Base-by-base conservation (phyloP, 768 basidiomycete genomes). In the Mycena epipterygia region DNA sequence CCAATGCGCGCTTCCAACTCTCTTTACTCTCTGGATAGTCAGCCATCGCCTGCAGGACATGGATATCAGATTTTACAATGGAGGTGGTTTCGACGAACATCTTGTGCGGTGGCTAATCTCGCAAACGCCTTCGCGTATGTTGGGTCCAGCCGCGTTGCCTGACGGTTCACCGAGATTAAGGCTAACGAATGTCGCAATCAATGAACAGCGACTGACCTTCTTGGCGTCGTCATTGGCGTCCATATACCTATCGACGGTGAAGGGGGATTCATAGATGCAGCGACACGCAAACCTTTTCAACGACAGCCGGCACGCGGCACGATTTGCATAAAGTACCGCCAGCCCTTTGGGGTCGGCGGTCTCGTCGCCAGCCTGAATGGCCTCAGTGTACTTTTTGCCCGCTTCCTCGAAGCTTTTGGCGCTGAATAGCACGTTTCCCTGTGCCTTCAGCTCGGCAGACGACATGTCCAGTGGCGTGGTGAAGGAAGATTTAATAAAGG, bases 131-230 rank as follows among this genome's bases (percentile, higher is more conserved):
- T 78, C 4, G 74, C 52, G 61, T 78, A 75, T 6, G 53, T 69
- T 1, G 77, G 73, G 51, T 78, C 76, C n/a, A 78, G 68, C 29
- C 64, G 46, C 21, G 73, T 74, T n/a, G 76, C 77, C 77, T 78
- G 46, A 9, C 5, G 12, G 23, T 37, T 7, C 51, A 19, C 19
- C 1, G 12, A 19, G 51, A 30, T 32, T 17, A 27, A 4, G 1
- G 27, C 11, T 19, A 21, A 17, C 52, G 55, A 16, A 17, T 5
- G 17, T 19, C 30, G 13, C 19, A 21, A 33, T 52, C 7, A 5
- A 61, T 21, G 49, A 16, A n/a, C n/a, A n/a, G 27, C n/a, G 25
- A 59, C 73, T 53, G 29, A 67, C 76, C 73, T 74, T 71, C 16
- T 44, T 64, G 7, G 75, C 73, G 51, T 78, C 77, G 33, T 25